Evolutionary conservation across 495 filamentous ascomycete genomes (phyloP).

Genomic region (Thermochaetoides thermophila): DNA sequence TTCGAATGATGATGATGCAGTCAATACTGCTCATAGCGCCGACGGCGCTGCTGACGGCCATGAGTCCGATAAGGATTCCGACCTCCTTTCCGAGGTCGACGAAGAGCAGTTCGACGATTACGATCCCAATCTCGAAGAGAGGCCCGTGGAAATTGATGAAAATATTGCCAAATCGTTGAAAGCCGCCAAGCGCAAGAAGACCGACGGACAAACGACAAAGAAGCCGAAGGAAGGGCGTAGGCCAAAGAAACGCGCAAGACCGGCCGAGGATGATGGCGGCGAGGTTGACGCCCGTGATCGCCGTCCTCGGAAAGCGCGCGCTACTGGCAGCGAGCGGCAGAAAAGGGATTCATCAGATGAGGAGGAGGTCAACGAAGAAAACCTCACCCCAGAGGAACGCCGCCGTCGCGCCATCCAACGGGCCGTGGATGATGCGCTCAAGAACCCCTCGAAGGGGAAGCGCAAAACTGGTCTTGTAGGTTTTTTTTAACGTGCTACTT

Average conservation of each 20-base stretch:
- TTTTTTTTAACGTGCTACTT: too few relatives aligned
- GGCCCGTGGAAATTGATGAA: slow-evolving; percentile 74
- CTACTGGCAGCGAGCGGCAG: slow-evolving; percentile 20
- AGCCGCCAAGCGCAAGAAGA: slow-evolving; percentile 66
- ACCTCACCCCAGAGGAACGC: slow-evolving; percentile 50
- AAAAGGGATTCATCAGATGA: slow-evolving; percentile 32
- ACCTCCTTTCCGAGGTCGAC: slow-evolving; percentile 85
- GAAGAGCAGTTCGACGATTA: slow-evolving; percentile 87
- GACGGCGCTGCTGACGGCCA: slow-evolving; percentile 26
- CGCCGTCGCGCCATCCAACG: slow-evolving; percentile 66
- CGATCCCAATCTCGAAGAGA: slow-evolving; percentile 68
- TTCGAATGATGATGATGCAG: slow-evolving; percentile 21
- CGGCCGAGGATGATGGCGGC: slow-evolving; percentile 40
- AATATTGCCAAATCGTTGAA: slow-evolving; percentile 60
- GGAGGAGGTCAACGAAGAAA: slow-evolving; percentile 48
- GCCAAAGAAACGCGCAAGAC: slow-evolving; percentile 52
- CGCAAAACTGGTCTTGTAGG: slow-evolving; percentile 48
- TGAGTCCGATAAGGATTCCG: slow-evolving; percentile 62
- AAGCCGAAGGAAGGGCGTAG: slow-evolving; percentile 63
- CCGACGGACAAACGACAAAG: slow-evolving; percentile 42
- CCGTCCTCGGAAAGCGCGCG: slow-evolving; percentile 24
- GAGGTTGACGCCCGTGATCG: slow-evolving; percentile 41
- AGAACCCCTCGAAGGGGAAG: slow-evolving; percentile 64
- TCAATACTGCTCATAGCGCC: too few relatives aligned
- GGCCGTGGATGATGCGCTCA: slow-evolving; percentile 73